These are phyloP conservation scores for Perkinsus chesapeaki DNA, from an alignment of 169 alveolate species.

Conservation along the genomic window DNA sequence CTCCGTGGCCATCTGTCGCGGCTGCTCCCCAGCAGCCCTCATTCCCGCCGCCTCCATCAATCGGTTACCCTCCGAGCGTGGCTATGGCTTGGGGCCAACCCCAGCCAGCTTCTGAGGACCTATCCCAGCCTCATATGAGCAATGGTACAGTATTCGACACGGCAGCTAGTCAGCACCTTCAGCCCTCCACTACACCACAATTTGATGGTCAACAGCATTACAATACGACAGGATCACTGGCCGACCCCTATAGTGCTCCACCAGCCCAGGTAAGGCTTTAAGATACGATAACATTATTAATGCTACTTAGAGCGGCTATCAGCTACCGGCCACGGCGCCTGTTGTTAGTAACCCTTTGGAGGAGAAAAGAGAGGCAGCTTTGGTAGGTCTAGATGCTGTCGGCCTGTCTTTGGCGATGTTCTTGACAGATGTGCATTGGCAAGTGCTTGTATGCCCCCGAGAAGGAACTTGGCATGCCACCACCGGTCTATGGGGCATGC, in stretches of 20 bases:
- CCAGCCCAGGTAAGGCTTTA: neutral
- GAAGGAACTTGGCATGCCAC: neutral
- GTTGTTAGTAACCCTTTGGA: neutral
- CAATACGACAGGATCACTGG: neutral
- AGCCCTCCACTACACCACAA: too few relatives aligned
- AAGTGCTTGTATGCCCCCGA: neutral
- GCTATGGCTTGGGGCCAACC: neutral
- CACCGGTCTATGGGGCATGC: neutral
- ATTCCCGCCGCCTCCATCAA: neutral
- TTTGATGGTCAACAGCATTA: neutral
- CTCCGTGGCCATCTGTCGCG: neutral
- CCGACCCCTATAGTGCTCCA: neutral
- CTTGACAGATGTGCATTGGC: neutral
- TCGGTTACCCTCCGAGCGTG: too few relatives aligned
- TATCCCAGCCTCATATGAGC: neutral
- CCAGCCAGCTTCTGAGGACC: neutral
- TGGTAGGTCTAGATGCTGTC: neutral
- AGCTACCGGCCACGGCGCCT: neutral
- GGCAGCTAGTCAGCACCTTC: neutral
- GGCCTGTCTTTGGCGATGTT: neutral
- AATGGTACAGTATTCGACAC: neutral
- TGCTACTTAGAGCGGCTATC: neutral
- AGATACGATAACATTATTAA: neutral
- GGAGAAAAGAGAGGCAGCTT: neutral
- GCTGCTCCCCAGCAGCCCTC: neutral